Evolutionary conservation across 352 stramenopile genomes (phyloP).

Genomic region (Pythium coloratum): DNA sequence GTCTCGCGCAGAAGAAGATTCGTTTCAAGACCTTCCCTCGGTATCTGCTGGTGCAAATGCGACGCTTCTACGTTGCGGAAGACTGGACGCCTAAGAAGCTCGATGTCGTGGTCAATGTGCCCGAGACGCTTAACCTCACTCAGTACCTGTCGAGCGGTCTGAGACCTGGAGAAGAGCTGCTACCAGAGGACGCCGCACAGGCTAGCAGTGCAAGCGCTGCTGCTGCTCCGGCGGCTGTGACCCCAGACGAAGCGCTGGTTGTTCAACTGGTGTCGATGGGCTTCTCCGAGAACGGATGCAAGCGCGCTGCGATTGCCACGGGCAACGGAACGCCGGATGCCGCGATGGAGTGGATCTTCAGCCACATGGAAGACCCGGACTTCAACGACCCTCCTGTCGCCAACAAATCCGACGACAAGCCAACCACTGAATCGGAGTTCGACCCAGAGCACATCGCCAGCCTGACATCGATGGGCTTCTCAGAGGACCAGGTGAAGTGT

Average conservation of each 20-base stretch:
- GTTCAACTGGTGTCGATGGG: constrained; percentile 97
- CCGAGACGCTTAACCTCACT: constrained; percentile 82
- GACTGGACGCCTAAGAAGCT: constrained; percentile 98
- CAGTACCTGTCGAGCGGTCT: constrained; percentile 87
- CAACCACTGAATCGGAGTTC: constrained; percentile 64
- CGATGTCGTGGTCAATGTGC: constrained; percentile 96
- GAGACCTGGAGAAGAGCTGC: constrained; percentile 81
- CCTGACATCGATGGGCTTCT: constrained; percentile 88
- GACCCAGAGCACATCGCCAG: constrained; percentile 70
- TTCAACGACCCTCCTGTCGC: constrained; percentile 88
- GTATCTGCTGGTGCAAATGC: constrained; percentile 97
- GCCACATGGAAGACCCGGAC: constrained; percentile 97
- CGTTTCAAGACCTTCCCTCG: constrained; percentile 94
- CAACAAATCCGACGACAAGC: not conserved
- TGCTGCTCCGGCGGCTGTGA: constrained; percentile 32
- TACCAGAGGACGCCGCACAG: constrained; percentile 64
- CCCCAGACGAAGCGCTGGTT: constrained; percentile 90
- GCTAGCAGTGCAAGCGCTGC: constrained; percentile 17
- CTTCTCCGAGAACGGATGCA: constrained; percentile 97
- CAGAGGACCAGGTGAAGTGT: constrained; percentile 87
- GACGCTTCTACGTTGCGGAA: constrained; percentile 95
- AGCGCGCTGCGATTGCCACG: constrained; percentile 92
- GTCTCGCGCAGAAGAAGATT: constrained; percentile 72
- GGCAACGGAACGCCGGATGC: constrained; percentile 90
- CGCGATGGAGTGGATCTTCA: constrained; percentile 98